Conservation (phyloP, 225 moss, liverwort and hornwort genomes). For the Ulota crispa region DNA sequence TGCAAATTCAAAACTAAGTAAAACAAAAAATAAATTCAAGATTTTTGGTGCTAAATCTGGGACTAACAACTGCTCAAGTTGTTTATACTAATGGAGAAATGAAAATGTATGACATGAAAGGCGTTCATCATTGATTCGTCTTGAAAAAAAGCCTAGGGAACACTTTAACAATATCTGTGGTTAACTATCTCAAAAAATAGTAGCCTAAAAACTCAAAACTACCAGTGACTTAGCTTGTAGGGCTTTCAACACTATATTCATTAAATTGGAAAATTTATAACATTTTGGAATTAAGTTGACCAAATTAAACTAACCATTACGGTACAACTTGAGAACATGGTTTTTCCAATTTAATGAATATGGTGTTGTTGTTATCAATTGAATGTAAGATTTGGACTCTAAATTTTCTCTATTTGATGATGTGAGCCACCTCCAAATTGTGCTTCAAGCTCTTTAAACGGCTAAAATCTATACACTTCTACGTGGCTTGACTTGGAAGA, state of each 20-base stretch:
- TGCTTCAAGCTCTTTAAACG: slow-evolving; percentile 46
- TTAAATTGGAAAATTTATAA: too few species aligned
- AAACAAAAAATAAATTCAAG: too few species aligned
- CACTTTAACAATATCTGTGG: neutral
- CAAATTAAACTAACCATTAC: too few species aligned
- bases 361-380: too few species aligned
- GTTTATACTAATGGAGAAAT: neutral
- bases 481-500: neutral
- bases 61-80: too few species aligned
- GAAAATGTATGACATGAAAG: neutral
- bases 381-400: neutral
- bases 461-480: neutral
- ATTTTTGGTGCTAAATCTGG: too few species aligned
- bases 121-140: neutral
- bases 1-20: too few species aligned
- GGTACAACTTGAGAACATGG: too few species aligned
- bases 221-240: neutral
- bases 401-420: neutral
- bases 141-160: neutral
- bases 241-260: too few species aligned
- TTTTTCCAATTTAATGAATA: too few species aligned
- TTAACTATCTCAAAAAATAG: neutral
- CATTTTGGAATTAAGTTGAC: too few species aligned
- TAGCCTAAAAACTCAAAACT: neutral
- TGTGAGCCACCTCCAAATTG: neutral